Evolutionary conservation across 306 rosid species (phyloP).

Genomic region (Calophaca sinica): DNA sequence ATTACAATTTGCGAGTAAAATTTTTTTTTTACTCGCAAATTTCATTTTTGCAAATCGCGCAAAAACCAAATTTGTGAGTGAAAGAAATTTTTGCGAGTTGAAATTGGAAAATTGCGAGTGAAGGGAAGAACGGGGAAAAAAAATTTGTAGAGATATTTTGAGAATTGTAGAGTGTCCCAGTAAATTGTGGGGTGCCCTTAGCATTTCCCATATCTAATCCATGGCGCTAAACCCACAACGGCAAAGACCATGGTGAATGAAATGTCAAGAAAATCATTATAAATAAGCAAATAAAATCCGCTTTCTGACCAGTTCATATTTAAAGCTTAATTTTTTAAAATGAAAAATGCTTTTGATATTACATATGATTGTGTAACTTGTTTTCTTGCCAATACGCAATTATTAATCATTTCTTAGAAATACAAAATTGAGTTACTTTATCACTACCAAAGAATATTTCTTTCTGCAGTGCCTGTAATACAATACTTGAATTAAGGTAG

Average conservation of each 20-base stretch:
- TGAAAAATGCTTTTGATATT: background rate
- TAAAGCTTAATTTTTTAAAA: constrained; percentile 1
- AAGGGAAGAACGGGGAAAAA: too few species aligned
- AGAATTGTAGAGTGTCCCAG: too few species aligned
- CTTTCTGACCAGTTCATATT: constrained; percentile 3
- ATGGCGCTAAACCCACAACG: background rate
- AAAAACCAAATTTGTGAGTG: too few species aligned
- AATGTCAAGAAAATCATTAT: constrained; percentile 34
- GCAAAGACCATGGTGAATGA: constrained; percentile 14
- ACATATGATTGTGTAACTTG: constrained; percentile 38
- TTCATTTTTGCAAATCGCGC: too few species aligned
- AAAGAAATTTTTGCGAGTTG: too few species aligned
- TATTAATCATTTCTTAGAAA: constrained; percentile 32
- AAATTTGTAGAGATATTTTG: too few species aligned
- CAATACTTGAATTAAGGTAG: constrained; percentile 24
- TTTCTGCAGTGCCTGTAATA: constrained; percentile 30
- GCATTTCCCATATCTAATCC: too few species aligned
- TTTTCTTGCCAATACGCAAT: constrained; percentile 42
- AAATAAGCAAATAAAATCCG: background rate
- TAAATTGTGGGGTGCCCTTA: too few species aligned
- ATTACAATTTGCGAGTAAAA: too few species aligned
- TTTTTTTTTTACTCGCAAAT: too few species aligned
- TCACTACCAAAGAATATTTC: constrained; percentile 47
- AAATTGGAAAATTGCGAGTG: too few species aligned
- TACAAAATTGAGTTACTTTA: constrained; percentile 45